Percentiles rank a stretch among this genome's conserved stretches.
Evolutionary conservation across 805 yeast genomes (phyloP).

Genomic region (Myxozyma nipponensis): DNA sequence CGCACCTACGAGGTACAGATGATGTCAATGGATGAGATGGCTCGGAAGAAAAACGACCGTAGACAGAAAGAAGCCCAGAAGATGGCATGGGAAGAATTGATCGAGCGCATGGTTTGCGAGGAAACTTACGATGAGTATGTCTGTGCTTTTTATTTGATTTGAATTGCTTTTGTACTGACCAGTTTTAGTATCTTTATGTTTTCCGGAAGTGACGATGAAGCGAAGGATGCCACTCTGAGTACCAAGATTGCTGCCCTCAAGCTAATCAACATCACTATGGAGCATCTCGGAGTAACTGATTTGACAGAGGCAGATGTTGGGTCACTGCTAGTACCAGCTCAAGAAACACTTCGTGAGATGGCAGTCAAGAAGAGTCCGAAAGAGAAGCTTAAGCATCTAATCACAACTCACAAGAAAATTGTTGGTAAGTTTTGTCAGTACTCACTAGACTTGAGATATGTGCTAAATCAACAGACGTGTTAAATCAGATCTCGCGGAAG

Average conservation of each 20-base stretch:
- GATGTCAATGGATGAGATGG: constrained; percentile 37
- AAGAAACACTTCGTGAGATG: constrained; percentile 27
- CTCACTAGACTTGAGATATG: neutral
- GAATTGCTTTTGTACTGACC: neutral
- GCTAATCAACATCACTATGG: constrained; percentile 31
- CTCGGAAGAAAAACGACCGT: constrained; percentile 34
- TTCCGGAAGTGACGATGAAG: constrained; percentile 33
- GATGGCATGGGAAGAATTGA: constrained; percentile 33
- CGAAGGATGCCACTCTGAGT: constrained; percentile 28
- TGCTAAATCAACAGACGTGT: constrained; percentile 8
- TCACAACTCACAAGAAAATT: constrained; percentile 38
- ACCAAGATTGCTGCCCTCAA: constrained; percentile 34
- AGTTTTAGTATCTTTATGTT: constrained; percentile 35
- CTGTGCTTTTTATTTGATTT: neutral
- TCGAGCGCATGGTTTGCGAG: constrained; percentile 39
- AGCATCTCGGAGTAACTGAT: constrained; percentile 35
- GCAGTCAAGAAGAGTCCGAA: constrained; percentile 36
- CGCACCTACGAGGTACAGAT: constrained; percentile 35
- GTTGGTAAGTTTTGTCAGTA: constrained; percentile 29
- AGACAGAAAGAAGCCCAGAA: constrained; percentile 31
- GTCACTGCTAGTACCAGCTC: constrained; percentile 21
- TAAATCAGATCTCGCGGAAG: constrained; percentile 6
- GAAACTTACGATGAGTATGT: constrained; percentile 32
- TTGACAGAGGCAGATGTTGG: constrained; percentile 14
- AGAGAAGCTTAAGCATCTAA: constrained; percentile 36